Evolutionary conservation across 768 basidiomycete genomes (phyloP).

Genomic region (Mycena metata): DNA sequence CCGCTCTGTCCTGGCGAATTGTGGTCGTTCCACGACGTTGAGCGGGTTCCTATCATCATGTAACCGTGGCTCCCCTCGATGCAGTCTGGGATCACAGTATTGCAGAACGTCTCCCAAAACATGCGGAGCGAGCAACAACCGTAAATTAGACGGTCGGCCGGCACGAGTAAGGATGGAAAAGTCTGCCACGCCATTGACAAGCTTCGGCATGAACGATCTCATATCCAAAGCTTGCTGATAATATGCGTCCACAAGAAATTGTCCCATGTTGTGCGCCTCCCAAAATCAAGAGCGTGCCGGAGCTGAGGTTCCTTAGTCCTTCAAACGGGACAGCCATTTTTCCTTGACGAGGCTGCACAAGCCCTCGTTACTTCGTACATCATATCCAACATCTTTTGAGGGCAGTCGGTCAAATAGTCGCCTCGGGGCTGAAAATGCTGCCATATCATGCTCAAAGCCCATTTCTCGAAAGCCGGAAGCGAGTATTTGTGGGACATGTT

Average conservation of each 20-base stretch:
- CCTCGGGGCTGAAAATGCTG: constrained; percentile 10
- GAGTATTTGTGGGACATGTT: constrained; percentile 28
- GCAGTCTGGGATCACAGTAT: not conserved
- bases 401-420: constrained; percentile 16
- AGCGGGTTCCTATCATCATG: too few species aligned
- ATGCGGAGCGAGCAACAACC: constrained; percentile 22
- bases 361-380: constrained; percentile 18
- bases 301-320: constrained; percentile 13
- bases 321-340: constrained; percentile 17
- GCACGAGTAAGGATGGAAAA: constrained; percentile 8
- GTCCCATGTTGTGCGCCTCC: constrained; percentile 15
- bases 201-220: not conserved
- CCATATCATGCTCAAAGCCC: constrained; percentile 21
- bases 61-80: too few species aligned
- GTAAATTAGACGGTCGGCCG: not conserved
- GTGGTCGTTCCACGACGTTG: not conserved
- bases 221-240: constrained; percentile 23
- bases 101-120: not conserved
- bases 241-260: constrained; percentile 13
- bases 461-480: constrained; percentile 15
- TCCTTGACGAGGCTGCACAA: constrained; percentile 18
- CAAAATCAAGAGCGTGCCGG: constrained; percentile 27
- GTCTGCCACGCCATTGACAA: not conserved
- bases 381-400: constrained; percentile 11
- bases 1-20: not conserved